Conservation (phyloP, 208 protist species). For the Trichomonas tenax region DNA sequence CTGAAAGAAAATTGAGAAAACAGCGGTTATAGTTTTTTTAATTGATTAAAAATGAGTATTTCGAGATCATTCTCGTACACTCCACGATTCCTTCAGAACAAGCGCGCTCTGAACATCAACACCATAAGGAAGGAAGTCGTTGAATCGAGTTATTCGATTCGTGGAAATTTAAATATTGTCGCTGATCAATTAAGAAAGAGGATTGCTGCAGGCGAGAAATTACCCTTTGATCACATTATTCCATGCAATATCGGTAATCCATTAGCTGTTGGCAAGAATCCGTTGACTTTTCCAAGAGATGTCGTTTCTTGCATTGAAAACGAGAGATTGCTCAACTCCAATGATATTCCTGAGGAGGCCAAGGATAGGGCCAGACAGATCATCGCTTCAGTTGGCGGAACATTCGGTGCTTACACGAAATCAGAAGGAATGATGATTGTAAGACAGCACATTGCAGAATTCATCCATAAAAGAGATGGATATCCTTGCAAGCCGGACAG, state of each 20-base stretch:
- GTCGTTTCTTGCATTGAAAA: slow-evolving; percentile 52
- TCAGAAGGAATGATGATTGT: slow-evolving; percentile 49
- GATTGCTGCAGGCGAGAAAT: slow-evolving; percentile 25
- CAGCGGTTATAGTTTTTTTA: too few species aligned
- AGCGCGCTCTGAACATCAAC: too few species aligned
- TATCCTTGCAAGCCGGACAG: slow-evolving; percentile 47
- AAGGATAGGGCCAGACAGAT: slow-evolving; percentile 63
- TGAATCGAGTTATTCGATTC: slow-evolving; percentile 58
- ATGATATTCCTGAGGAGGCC: slow-evolving; percentile 62
- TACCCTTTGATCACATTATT: slow-evolving; percentile 67
- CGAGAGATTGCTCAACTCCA: slow-evolving; percentile 42
- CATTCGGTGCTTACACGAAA: slow-evolving; percentile 77
- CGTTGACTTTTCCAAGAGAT: slow-evolving; percentile 84
- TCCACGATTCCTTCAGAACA: too few species aligned
- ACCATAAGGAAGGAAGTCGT: slow-evolving; percentile 26
- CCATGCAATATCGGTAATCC: slow-evolving; percentile 87
- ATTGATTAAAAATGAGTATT: too few species aligned
- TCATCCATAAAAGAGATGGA: slow-evolving; percentile 72
- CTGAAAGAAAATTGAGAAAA: too few species aligned
- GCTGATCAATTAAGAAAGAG: slow-evolving; percentile 43
- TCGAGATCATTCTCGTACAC: too few species aligned
- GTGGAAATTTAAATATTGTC: slow-evolving; percentile 49
- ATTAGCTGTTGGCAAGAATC: slow-evolving; percentile 66
- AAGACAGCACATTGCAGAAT: slow-evolving; percentile 60
- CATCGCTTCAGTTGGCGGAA: slow-evolving; percentile 41